Conservation (phyloP, 2,329 filamentous ascomycete genomes). For the Myrmaecium sp. region DNA sequence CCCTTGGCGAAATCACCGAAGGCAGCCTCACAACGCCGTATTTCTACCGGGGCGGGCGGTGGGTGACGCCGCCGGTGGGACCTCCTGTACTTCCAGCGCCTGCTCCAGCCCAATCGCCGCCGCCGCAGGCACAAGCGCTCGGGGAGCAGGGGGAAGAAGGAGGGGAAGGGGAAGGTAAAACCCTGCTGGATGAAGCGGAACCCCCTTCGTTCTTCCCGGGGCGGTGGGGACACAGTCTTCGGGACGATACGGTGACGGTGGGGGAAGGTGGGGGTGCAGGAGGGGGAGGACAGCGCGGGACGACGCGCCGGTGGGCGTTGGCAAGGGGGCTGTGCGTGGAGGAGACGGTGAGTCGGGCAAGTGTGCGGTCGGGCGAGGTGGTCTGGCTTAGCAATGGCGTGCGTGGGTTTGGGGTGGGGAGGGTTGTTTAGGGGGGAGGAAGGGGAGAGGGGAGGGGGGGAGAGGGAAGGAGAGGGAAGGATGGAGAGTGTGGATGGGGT, state of each 20-base stretch:
- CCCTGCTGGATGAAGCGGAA: slow-evolving; percentile 16
- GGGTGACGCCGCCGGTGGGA: slow-evolving; percentile 57
- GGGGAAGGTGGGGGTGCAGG: too few relatives aligned
- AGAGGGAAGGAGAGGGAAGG: background rate
- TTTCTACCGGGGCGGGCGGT: slow-evolving; percentile 53
- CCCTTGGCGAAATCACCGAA: slow-evolving; percentile 57
- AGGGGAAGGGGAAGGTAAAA: slow-evolving; percentile 1
- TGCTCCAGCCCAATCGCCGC: background rate
- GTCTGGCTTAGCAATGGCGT: slow-evolving; percentile 85
- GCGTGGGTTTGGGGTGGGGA: slow-evolving; percentile 45
- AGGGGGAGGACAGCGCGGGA: slow-evolving; percentile 72
- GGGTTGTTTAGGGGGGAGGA: slow-evolving; percentile 11
- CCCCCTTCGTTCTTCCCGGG: slow-evolving; percentile 18
- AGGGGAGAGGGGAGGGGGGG: background rate
- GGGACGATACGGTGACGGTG: slow-evolving; percentile 31
- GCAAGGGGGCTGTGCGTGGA: slow-evolving; percentile 50
- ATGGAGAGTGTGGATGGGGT: background rate
- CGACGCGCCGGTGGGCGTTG: slow-evolving; percentile 69
- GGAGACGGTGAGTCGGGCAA: slow-evolving; percentile 39
- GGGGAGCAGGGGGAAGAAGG: background rate
- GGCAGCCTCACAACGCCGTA: slow-evolving; percentile 71
- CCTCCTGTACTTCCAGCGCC: too few relatives aligned
- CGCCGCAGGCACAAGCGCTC: slow-evolving; percentile 1
- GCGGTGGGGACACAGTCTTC: slow-evolving; percentile 20
- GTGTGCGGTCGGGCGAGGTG: slow-evolving; percentile 53